Base-by-base conservation (phyloP, 805 yeast genomes). In the Nakazawaea sp. region DNA sequence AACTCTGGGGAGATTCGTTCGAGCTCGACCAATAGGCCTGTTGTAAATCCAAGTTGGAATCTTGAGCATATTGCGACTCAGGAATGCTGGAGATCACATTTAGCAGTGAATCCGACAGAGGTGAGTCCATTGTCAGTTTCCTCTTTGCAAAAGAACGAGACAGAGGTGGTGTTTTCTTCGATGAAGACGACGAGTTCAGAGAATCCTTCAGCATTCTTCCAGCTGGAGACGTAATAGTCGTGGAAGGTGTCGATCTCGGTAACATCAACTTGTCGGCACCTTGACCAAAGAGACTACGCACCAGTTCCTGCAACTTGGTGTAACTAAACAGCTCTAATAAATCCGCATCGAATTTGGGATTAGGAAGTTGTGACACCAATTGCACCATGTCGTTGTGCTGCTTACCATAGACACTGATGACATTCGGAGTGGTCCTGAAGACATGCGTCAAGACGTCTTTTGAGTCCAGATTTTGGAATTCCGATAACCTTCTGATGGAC, bases 301-400 rank as follows among this genome's bases (percentile, higher is more conserved):
- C 32, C 33, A 38, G 18, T 6, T 32, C 30, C 16, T 13, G 11
- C 15, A 38, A 33, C 18, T 15, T 33, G 8, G 12, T 23, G 15
- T 18, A 32, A 17, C 28, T 33, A 15, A 18, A 33, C 3, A 7
- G 18, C 8, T 11, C 20, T 18, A 15, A 8, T 11, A 38, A 11
- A 21, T 38, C 41, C 1, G 12, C 16, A 17, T 38, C 37, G 27
- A 28, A 38, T 18, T 23, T 21, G 5, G 41, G 34, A 24, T 33
- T 27, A 6, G 36, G 36, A 10, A 33, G 19, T 6, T 8, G 5
- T 10, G 15, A 7, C 5, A 38, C 23, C 6, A 27, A n/a, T 4
- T 18, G 17, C 7, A 8, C 9, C 18, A 38, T 33, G 4, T 9
- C 16, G 11, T 23, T 25, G 3, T 21, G 36, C 18, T 38, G 37